Evolutionary conservation across 2,329 filamentous ascomycete species (phyloP).

Genomic region (Sclerotinia nivalis): DNA sequence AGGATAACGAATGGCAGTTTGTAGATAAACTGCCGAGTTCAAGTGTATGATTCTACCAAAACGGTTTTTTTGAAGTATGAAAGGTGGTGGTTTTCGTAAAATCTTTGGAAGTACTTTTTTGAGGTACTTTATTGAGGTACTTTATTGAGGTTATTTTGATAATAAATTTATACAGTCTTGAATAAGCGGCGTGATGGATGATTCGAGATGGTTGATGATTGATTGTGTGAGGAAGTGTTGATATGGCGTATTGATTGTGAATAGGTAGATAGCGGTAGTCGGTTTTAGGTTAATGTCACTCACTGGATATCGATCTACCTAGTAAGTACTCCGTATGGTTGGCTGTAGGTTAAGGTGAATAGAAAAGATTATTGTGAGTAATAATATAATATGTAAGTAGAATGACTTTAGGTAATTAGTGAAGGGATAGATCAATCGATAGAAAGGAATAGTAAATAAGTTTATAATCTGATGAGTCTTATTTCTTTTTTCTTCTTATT

Average conservation of each 20-base stretch:
- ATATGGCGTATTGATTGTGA: conserved; percentile 10
- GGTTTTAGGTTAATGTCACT: too few species aligned
- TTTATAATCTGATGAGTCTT: not conserved
- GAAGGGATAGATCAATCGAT: not conserved
- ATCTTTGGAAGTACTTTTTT: too few species aligned
- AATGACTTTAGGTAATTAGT: not conserved
- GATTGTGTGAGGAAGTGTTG: conserved; percentile 6
- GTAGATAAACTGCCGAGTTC: conserved; percentile 20
- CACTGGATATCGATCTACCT: not conserved
- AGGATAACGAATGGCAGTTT: conserved; percentile 17
- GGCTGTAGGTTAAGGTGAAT: not conserved
- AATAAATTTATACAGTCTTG: not conserved
- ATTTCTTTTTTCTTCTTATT: not conserved
- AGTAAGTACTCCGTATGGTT: not conserved
- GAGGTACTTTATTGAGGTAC: too few species aligned
- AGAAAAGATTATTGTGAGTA: too few species aligned
- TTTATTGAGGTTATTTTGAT: not conserved
- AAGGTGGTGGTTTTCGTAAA: not conserved
- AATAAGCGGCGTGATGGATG: not conserved
- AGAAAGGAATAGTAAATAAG: not conserved
- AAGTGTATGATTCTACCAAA: conserved; percentile 12
- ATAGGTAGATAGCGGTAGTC: not conserved
- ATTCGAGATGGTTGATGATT: not conserved
- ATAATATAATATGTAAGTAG: not conserved
- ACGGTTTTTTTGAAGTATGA: not conserved